Percentiles rank a stretch among this genome's conserved stretches.
These are phyloP conservation scores for Talaromyces sp. DNA, from an alignment of 2,329 filamentous ascomycete species.

Conservation along the genomic window DNA sequence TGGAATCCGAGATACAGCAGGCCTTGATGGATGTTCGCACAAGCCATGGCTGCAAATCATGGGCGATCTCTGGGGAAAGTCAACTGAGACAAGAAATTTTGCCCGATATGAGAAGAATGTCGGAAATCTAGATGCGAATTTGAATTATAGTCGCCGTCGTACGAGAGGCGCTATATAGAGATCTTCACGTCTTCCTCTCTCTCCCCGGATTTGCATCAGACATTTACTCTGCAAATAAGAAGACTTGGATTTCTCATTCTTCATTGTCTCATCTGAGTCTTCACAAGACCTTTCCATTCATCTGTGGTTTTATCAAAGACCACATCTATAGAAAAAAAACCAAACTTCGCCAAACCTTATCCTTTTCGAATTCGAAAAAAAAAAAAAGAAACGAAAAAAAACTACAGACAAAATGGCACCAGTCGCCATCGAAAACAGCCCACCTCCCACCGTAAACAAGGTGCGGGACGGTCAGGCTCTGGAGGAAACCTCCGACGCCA, in stretches of 20 bases:
- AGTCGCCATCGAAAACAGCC: conserved; percentile 28
- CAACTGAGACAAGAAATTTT: conserved; percentile 4
- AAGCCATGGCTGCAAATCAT: conserved; percentile 21
- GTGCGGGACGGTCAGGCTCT: conserved; percentile 60
- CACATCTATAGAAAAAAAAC: not conserved
- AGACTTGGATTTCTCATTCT: conserved; percentile 1
- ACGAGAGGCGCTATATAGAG: conserved; percentile 19
- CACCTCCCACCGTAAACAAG: conserved; percentile 37
- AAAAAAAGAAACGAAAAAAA: no score
- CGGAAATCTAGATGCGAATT: conserved; percentile 27
- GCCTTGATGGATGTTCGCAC: conserved; percentile 12
- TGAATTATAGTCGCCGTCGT: not conserved
- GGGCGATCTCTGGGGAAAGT: conserved; percentile 6
- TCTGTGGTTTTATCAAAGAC: not conserved
- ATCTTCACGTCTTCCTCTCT: conserved; percentile 1
- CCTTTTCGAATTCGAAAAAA: no score
- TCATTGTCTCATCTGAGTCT: not conserved
- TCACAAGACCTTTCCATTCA: not conserved
- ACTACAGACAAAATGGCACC: conserved; percentile 34
- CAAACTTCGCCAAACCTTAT: not conserved
- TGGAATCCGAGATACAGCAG: conserved; percentile 37
- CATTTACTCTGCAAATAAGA: conserved; percentile 1
- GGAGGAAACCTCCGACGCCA: conserved; percentile 61
- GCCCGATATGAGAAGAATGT: conserved; percentile 4
- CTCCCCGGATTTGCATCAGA: not conserved